These are phyloP conservation scores for Parastagonospora avenae DNA, from an alignment of 2,329 filamentous ascomycete species.

Conservation along the genomic window DNA sequence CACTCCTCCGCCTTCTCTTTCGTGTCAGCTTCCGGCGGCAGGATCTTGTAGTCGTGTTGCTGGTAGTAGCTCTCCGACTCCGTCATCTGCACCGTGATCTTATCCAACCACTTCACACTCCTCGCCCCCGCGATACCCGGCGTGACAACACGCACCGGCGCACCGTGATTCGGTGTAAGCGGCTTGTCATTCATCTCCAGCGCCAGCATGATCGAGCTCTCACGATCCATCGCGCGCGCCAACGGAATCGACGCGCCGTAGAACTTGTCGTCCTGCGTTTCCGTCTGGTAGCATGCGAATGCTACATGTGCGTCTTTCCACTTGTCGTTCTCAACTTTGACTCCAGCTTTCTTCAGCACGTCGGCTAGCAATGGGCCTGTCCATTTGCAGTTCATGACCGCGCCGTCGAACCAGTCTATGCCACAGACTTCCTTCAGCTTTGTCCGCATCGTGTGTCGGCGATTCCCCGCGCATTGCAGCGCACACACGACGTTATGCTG, in stretches of 20 bases:
- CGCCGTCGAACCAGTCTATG: constrained; percentile 65
- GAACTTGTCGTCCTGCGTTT: constrained; percentile 62
- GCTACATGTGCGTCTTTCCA: constrained; percentile 55
- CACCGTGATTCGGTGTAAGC: constrained; percentile 57
- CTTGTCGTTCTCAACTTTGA: constrained; percentile 42
- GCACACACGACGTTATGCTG: constrained; percentile 63
- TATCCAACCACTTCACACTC: constrained; percentile 63
- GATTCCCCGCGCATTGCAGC: constrained; percentile 65
- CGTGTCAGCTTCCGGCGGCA: constrained; percentile 58
- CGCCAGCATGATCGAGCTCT: constrained; percentile 27
- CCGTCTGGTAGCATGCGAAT: constrained; percentile 60
- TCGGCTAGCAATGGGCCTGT: constrained; percentile 57
- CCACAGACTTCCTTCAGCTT: constrained; percentile 63
- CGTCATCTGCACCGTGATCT: constrained; percentile 56
- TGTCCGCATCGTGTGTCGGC: constrained; percentile 66
- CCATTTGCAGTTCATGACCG: constrained; percentile 66
- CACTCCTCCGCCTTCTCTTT: constrained; percentile 57
- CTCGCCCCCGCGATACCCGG: constrained; percentile 60
- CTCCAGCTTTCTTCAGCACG: constrained; percentile 55
- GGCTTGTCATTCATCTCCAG: constrained; percentile 57
- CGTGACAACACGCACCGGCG: constrained; percentile 57
- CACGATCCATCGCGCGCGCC: constrained; percentile 24
- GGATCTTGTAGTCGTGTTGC: constrained; percentile 63
- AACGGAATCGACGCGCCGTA: constrained; percentile 62
- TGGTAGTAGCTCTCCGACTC: constrained; percentile 64